These are phyloP conservation scores for Curvularia spicifera DNA, from an alignment of 2,329 filamentous ascomycete genomes.

Conservation along the genomic window DNA sequence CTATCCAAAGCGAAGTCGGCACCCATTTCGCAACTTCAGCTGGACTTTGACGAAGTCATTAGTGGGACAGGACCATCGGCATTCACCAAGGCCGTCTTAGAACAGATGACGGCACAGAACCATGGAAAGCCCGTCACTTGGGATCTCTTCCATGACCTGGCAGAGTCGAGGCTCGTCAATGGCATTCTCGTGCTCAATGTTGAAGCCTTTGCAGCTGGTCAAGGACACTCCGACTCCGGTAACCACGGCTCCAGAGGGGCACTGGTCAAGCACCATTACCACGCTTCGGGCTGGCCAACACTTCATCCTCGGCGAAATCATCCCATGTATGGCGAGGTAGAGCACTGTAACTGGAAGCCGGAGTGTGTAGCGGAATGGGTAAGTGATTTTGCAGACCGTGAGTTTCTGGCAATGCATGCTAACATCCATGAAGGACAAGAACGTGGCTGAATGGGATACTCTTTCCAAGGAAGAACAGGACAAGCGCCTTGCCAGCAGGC, in stretches of 20 bases:
- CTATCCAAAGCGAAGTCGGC: constrained; percentile 66
- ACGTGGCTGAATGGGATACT: constrained; percentile 66
- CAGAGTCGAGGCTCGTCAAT: constrained; percentile 69
- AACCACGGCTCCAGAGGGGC: constrained; percentile 71
- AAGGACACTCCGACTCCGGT: constrained; percentile 75
- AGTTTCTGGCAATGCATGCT: neutral
- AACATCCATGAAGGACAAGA: constrained; percentile 55
- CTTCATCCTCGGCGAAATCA: constrained; percentile 71
- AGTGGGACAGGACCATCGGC: constrained; percentile 75
- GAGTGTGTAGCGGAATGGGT: constrained; percentile 69
- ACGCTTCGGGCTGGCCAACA: constrained; percentile 74
- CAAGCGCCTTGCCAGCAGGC: constrained; percentile 52
- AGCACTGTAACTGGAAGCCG: constrained; percentile 72
- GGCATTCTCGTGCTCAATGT: constrained; percentile 72
- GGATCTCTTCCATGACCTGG: constrained; percentile 69
- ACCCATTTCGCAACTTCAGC: constrained; percentile 64
- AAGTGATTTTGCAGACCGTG: constrained; percentile 9
- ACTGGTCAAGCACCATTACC: constrained; percentile 76
- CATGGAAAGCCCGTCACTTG: constrained; percentile 61
- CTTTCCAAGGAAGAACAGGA: constrained; percentile 67
- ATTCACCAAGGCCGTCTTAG: constrained; percentile 69
- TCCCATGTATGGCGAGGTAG: constrained; percentile 72
- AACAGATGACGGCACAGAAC: constrained; percentile 64
- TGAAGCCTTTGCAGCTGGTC: constrained; percentile 74
- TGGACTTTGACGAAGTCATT: constrained; percentile 76